These are phyloP conservation scores for Phoenix roebelenii DNA, from an alignment of 176 grass and related monocot genomes.

Conservation along the genomic window DNA sequence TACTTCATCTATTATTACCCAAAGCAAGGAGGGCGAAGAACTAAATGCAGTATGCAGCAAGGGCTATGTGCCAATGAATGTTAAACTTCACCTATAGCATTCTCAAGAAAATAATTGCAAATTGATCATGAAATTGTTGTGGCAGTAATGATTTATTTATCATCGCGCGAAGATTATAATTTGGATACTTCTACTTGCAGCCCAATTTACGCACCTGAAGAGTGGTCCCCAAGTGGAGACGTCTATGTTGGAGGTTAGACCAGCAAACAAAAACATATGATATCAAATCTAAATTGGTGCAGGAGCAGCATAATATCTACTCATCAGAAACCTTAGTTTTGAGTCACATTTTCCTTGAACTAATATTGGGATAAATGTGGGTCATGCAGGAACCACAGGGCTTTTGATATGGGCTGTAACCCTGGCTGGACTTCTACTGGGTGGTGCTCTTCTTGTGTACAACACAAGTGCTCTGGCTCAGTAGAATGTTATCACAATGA, in stretches of 20 bases:
- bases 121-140: too few relatives aligned
- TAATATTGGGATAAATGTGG: constrained; percentile 2
- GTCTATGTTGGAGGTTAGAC: constrained; percentile 67
- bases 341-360: neutral
- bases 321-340: too few relatives aligned
- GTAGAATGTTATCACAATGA: constrained; percentile 27
- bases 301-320: too few relatives aligned
- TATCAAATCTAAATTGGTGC: too few relatives aligned
- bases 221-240: constrained; percentile 70
- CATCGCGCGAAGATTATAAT: too few relatives aligned
- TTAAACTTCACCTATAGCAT: too few relatives aligned
- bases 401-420: constrained; percentile 79
- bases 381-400: constrained; percentile 62
- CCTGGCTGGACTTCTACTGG: constrained; percentile 60
- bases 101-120: too few relatives aligned
- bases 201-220: constrained; percentile 61
- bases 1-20: neutral
- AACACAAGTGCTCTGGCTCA: constrained; percentile 67
- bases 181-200: constrained; percentile 23
- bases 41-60: too few relatives aligned
- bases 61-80: too few relatives aligned
- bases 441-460: constrained; percentile 79
- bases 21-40: too few relatives aligned
- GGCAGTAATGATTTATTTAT: too few relatives aligned
- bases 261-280: too few relatives aligned